These are phyloP conservation scores for Colletotrichum salicis DNA, from an alignment of 2,329 filamentous ascomycete species.

Conservation along the genomic window DNA sequence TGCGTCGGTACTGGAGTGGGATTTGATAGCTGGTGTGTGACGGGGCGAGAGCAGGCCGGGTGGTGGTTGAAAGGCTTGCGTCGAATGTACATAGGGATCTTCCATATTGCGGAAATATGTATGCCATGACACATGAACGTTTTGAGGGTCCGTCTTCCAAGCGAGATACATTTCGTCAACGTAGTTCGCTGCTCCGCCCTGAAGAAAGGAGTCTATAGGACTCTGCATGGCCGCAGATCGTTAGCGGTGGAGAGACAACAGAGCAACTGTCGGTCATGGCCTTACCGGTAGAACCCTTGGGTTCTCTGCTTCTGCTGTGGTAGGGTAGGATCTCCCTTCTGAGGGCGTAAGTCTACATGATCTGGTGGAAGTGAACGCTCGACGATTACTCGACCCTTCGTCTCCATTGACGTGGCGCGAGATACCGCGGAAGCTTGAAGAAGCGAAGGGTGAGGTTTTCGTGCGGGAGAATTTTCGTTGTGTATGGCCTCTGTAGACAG, in stretches of 20 bases:
- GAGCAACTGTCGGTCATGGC: accelerated
- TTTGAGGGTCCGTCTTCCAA: conserved; percentile 92
- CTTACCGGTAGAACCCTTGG: neutral
- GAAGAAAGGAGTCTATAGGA: conserved; percentile 84
- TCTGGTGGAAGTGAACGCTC: neutral
- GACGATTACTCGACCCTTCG: neutral
- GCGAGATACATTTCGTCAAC: conserved; percentile 99
- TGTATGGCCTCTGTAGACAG: neutral
- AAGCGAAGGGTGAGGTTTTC: neutral
- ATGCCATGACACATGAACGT: conserved; percentile 97
- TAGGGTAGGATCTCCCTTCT: neutral
- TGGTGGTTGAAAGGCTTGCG: conserved; percentile 94
- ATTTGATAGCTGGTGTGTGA: conserved; percentile 74
- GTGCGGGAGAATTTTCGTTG: neutral
- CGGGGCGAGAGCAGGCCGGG: conserved; percentile 89
- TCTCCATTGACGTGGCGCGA: neutral
- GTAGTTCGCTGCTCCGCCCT: conserved; percentile 96
- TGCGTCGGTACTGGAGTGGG: conserved; percentile 71
- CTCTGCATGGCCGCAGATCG: neutral
- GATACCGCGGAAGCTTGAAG: neutral
- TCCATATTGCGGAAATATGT: conserved; percentile 99
- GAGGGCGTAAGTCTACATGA: neutral
- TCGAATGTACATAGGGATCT: conserved; percentile 94
- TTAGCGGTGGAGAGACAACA: neutral
- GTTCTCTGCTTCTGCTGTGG: neutral